phyloP scores from a whole-genome alignment of 352 stramenopile species.

The Sclerospora graminicola region DNA sequence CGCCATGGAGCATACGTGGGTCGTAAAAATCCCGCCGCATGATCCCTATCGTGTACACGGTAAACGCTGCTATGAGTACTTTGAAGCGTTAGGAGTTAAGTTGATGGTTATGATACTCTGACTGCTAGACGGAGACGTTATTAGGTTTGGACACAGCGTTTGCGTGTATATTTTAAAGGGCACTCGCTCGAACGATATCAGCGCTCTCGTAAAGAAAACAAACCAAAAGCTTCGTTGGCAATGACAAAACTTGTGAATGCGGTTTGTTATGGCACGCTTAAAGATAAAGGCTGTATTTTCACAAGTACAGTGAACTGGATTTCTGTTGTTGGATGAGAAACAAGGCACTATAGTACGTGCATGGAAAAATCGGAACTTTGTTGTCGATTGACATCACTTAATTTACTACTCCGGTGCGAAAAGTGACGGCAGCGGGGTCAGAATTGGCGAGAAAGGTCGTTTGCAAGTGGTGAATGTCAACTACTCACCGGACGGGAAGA shows the following conservation, averaged over 20 bases:
- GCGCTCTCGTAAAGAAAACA: conserved; percentile 63
- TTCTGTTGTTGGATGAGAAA: conserved; percentile 62
- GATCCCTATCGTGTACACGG: conserved; percentile 73
- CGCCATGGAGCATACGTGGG: conserved; percentile 78
- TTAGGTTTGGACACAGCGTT: conserved; percentile 84
- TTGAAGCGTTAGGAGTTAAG: not conserved
- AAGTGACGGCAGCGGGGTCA: conserved; percentile 21
- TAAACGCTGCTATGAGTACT: conserved; percentile 7
- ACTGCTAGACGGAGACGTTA: conserved; percentile 60
- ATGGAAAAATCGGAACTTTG: conserved; percentile 72
- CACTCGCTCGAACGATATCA: conserved; percentile 43
- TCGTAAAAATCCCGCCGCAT: conserved; percentile 77
- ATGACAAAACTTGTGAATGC: conserved; percentile 79
- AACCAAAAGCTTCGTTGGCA: conserved; percentile 39
- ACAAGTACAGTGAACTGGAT: too few species aligned
- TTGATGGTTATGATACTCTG: conserved; percentile 1
- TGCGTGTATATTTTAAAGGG: conserved; percentile 79
- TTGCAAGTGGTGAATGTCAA: conserved; percentile 44
- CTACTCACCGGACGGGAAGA: conserved; percentile 30
- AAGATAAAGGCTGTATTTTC: too few species aligned
- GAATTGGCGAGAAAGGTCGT: conserved; percentile 50
- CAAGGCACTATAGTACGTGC: conserved; percentile 55
- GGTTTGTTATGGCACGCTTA: conserved; percentile 68
- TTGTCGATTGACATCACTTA: conserved; percentile 41
- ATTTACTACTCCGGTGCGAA: conserved; percentile 43